Conservation (phyloP, 805 yeast genomes). For the Hanseniaspora meyeri region DNA sequence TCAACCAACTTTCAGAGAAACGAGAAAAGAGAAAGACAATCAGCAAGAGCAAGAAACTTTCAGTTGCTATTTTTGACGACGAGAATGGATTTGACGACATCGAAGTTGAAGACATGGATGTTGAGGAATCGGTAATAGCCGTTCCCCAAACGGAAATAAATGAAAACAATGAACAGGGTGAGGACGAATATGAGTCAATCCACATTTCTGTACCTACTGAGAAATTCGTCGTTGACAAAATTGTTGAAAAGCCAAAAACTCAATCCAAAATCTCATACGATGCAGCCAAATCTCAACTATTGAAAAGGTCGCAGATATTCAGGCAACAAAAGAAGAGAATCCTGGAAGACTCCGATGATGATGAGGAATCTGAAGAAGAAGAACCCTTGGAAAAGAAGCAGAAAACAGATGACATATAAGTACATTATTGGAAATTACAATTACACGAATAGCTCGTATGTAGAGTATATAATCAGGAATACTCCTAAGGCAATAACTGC, state of each 20-base stretch:
- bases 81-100: constrained; percentile 19
- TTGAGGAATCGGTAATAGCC: neutral
- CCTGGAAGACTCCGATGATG: neutral
- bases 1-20: constrained; percentile 19
- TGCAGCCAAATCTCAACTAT: constrained; percentile 20
- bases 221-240: neutral
- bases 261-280: constrained; percentile 18
- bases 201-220: neutral
- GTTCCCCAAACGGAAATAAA: neutral
- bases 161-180: neutral
- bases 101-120: neutral
- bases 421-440: neutral
- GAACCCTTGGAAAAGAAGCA: neutral
- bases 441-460: constrained; percentile 43
- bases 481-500: constrained; percentile 61
- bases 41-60: neutral
- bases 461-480: constrained; percentile 66
- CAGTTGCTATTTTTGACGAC: constrained; percentile 17
- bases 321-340: neutral
- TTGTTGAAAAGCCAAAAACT: constrained; percentile 12
- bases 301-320: neutral
- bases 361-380: neutral
- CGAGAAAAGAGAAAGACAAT: neutral
- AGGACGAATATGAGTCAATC: neutral
- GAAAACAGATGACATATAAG: neutral